Base-by-base conservation (phyloP, 2,329 filamentous ascomycete species). In the Epichloe sylvatica region DNA sequence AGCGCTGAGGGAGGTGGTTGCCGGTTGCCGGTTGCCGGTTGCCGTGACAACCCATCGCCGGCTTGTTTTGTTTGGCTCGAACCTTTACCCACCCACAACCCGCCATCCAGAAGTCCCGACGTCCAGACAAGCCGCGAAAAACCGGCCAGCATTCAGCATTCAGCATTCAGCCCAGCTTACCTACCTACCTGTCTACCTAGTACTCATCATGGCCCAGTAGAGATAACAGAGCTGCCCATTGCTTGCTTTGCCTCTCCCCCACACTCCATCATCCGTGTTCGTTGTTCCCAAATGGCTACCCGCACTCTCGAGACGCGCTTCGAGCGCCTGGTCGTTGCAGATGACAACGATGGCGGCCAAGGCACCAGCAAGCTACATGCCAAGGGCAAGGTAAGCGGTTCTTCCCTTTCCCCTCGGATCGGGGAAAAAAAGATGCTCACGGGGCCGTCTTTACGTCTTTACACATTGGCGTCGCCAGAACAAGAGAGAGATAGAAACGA, bases 241-340 rank as follows among this genome's bases (percentile, higher is more conserved):
- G 39, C 47, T 17, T 39, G 8, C 23, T 15, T 15, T 19, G 17
- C 17, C 17, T 19, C 17, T 2, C 17, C 13, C 7, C 12, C 19
- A 13, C 47, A 39, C 37, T 34, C 3, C 23, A 39, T 45, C 47
- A 25, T 40, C 35, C n/a, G 30, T 21, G 19, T 19, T 19, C 19
- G 23, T 36, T 4, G 23, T 36, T 4, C 17, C n/a, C 19, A 34
- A 52, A 81, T 91, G 85, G 80, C 90, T 55, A 78, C 85, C 52
- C 80, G 86, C 58, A 81, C 80, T 47, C 75, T 97, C 44, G 91
- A 96, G 70, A 75, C 85, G 68, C 86, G 86, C 60, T 87, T 97
- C 62, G 89, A 95, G 80, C 83, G 83, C 67, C 79, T 96, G 70
- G 84, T 86, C 19, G 86, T 96, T 54, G 84, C 86, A 59, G 90